These are phyloP conservation scores for Coprinopsis strossmayeri DNA, from an alignment of 768 basidiomycete species.

Conservation along the genomic window DNA sequence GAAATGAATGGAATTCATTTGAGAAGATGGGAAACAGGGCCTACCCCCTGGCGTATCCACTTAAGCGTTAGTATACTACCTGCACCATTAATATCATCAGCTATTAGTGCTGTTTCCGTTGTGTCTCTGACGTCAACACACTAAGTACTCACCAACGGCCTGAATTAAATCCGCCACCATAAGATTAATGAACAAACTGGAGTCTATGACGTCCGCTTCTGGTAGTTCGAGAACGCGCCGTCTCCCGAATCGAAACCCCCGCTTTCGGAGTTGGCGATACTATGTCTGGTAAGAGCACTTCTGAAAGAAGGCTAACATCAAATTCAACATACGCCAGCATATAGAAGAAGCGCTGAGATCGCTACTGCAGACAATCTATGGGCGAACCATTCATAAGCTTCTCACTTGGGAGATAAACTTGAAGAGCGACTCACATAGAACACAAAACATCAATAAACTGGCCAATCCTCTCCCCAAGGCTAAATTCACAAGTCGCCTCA, in stretches of 20 bases:
- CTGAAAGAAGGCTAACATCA: neutral
- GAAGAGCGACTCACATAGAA: neutral
- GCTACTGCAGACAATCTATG: neutral
- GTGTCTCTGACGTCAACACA: neutral
- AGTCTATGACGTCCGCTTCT: slow-evolving; percentile 16
- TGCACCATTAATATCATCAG: neutral
- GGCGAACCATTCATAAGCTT: neutral
- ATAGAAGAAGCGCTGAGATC: neutral
- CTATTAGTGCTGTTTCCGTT: neutral
- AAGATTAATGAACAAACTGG: slow-evolving; percentile 33
- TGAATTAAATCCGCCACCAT: slow-evolving; percentile 35
- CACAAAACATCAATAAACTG: neutral
- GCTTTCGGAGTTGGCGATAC: neutral
- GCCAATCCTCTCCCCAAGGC: neutral
- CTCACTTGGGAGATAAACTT: neutral
- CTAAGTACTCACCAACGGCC: slow-evolving; percentile 20
- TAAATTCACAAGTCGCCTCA: neutral
- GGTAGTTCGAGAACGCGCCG: neutral
- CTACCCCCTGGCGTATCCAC: slow-evolving; percentile 24
- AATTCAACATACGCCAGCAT: neutral
- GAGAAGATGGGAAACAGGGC: too few relatives aligned
- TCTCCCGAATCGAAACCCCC: neutral
- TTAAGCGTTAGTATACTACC: slow-evolving; percentile 23
- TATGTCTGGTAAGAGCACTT: neutral
- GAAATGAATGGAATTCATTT: too few relatives aligned